Percentiles rank a stretch among this genome's conserved stretches.
Conservation (phyloP, 1,139 yeast genomes). For the Lodderomyces elongisporus region DNA sequence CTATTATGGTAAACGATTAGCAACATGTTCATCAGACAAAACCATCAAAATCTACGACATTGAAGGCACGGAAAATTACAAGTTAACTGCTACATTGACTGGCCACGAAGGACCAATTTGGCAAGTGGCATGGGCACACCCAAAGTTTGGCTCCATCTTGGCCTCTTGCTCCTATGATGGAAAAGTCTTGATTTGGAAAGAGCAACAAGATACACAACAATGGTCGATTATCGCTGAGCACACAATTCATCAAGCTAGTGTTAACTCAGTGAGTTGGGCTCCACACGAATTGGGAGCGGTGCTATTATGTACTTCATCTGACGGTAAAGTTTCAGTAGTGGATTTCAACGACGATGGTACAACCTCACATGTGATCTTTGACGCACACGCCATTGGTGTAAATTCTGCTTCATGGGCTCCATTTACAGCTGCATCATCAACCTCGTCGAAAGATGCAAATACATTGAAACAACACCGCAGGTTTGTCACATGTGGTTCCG, state of each 20-base stretch:
- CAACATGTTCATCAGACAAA: constrained; percentile 93
- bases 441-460: constrained; percentile 29
- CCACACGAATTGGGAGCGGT: constrained; percentile 96
- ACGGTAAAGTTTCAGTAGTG: constrained; percentile 85
- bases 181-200: constrained; percentile 90
- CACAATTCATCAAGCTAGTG: constrained; percentile 86
- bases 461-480: constrained; percentile 38
- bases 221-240: constrained; percentile 92
- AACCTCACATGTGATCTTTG: constrained; percentile 57
- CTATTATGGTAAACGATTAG: constrained; percentile 91
- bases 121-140: constrained; percentile 99
- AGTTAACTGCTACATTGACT: constrained; percentile 72
- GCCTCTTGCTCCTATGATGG: constrained; percentile 97
- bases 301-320: constrained; percentile 85
- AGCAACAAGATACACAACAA: constrained; percentile 67
- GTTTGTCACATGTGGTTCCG: constrained; percentile 94
- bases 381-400: constrained; percentile 90
- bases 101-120: constrained; percentile 98
- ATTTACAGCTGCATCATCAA: constrained; percentile 27
- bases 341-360: constrained; percentile 92
- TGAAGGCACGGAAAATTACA: constrained; percentile 74
- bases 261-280: constrained; percentile 93
- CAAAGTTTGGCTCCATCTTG: constrained; percentile 90
- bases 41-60: constrained; percentile 90
- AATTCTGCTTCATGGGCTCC: constrained; percentile 98